Base-by-base conservation (phyloP, 306 rosid genomes). In the Cotoneaster glaucophyllus region DNA sequence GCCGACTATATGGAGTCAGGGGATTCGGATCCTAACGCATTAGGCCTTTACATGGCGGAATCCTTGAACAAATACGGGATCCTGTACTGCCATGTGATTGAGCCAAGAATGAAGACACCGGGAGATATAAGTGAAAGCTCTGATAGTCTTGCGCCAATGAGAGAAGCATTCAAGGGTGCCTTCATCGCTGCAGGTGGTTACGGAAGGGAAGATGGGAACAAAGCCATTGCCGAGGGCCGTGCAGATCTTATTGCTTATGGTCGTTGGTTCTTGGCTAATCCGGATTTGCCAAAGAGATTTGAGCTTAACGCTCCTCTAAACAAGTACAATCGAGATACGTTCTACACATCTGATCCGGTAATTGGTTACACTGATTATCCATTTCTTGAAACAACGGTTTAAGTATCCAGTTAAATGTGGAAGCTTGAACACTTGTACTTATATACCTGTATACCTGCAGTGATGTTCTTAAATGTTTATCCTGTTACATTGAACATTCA, bases 281-380 rank as follows among this genome's bases (percentile, higher is more conserved):
- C 90, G 19, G 93, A 90, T 82, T 85, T 90, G 74, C 90, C 96
- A 0, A 90, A 80, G 78, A 82, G 96, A 84, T 90, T 83, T 79
- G 83, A 80, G 28, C 80, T 86, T 18, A 53, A 85, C 73, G 91
- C 91, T 48, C 84, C 91, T 37, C 84, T 90, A 14, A 90, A 90
- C 77, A 87, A 82, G 85, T 88, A 90, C 74, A 56, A 74, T 1
- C 29, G 88, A 19, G 75, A 73, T 2, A 90, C 91, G 8, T 88
- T 90, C 64, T 88, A 85, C 66, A 18, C 1, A 25, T 8, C 65
- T 45, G 96, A 88, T 75, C 96, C 96, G 0, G 67, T 84, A 48
- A 0, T 85, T 48, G 92, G 96, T 39, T 93, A 90, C 78, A 85
- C 74, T 4, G 97, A 90, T 71, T 87, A 93, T 57, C 90, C 93